A percentile compares a stretch with the other conserved stretches of the same genome.
phyloP scores from a whole-genome alignment of 2,329 filamentous ascomycete genomes.

The Ophiocordyceps robertsii region DNA sequence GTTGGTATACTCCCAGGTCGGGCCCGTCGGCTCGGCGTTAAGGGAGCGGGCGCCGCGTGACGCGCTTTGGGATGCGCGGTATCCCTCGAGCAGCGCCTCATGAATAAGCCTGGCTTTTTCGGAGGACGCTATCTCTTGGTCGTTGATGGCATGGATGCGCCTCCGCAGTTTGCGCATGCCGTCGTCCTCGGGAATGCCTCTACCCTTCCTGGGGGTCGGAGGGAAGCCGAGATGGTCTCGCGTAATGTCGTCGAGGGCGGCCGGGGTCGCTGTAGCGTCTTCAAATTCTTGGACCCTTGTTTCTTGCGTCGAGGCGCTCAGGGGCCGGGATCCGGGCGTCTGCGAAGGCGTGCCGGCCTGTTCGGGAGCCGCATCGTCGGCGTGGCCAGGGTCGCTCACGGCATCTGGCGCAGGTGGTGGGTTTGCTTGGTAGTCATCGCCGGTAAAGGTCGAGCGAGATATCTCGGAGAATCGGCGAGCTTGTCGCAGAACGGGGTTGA shows the following conservation, averaged over 20 bases:
- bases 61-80: conserved; percentile 26
- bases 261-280: conserved; percentile 9
- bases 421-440: conserved; percentile 16
- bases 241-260: conserved; percentile 9
- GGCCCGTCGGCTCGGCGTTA: conserved; percentile 10
- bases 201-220: conserved; percentile 14
- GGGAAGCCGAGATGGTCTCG: conserved; percentile 21
- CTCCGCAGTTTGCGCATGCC: conserved; percentile 57
- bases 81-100: conserved; percentile 54
- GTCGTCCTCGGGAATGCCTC: conserved; percentile 58
- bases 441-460: conserved; percentile 24
- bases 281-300: conserved; percentile 21
- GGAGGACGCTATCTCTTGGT: conserved; percentile 37
- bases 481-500: conserved; percentile 53
- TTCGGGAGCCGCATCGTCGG: conserved; percentile 4
- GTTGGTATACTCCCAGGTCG: conserved; percentile 23
- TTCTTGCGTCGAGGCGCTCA: conserved; percentile 20
- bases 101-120: conserved; percentile 66
- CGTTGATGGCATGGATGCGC: conserved; percentile 57
- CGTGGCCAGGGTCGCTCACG: conserved; percentile 13
- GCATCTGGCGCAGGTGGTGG: conserved; percentile 8
- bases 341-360: conserved; percentile 8
- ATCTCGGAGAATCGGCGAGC: conserved; percentile 48
- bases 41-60: conserved; percentile 4
- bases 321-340: conserved; percentile 13